Conservation (phyloP, 768 basidiomycete genomes). For the Hericium alpestre region DNA sequence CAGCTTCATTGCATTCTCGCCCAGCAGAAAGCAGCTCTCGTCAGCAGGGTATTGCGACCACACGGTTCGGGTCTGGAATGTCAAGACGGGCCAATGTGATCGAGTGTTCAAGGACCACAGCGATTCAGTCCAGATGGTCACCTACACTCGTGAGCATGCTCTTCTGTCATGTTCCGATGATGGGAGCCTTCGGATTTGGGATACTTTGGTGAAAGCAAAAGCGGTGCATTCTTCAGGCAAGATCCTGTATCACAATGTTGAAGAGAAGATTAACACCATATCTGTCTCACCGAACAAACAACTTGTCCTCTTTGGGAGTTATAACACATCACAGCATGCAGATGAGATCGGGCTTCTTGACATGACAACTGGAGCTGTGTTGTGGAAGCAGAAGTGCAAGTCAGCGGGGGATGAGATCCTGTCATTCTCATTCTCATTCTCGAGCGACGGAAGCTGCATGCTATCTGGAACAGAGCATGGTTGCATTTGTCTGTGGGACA, state of each 20-base stretch:
- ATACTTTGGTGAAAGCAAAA: no score
- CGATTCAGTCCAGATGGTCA: neutral
- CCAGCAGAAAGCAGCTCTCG: neutral
- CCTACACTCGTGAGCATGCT: neutral
- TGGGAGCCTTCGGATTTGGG: no score
- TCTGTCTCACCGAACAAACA: no score
- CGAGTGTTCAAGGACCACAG: neutral
- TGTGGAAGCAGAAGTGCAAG: no score
- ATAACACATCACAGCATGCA: no score
- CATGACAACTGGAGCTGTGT: neutral
- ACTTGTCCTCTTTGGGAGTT: neutral
- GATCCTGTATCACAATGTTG: no score
- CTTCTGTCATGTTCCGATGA: neutral
- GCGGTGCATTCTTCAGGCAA: no score
- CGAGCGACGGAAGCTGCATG: neutral
- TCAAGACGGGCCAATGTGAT: neutral
- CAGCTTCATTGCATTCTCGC: neutral
- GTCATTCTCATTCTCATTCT: neutral
- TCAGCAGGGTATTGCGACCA: neutral
- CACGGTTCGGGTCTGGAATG: neutral
- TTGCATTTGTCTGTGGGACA: neutral
- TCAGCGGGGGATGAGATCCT: no score
- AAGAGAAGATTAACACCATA: neutral
- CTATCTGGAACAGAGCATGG: neutral
- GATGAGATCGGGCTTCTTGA: no score